phyloP scores from a whole-genome alignment of 2,329 filamentous ascomycete species.

The Seiridium unicorne region DNA sequence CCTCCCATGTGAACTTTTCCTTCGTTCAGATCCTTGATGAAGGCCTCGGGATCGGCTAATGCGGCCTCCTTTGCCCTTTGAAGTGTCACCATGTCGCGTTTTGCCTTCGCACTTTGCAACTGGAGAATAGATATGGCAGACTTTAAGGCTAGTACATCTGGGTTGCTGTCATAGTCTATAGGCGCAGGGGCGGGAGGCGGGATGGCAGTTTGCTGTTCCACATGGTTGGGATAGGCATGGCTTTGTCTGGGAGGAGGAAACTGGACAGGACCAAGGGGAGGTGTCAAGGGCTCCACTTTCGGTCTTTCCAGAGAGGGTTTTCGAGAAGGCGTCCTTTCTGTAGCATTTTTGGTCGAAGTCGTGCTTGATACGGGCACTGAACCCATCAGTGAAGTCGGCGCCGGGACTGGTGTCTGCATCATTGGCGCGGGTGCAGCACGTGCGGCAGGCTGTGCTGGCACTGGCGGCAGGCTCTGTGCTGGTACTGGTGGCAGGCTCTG shows the following conservation, averaged over 20 bases:
- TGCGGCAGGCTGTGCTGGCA: not conserved
- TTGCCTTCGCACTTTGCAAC: slow-evolving; percentile 76
- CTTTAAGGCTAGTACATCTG: slow-evolving; percentile 83
- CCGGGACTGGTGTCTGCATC: not conserved
- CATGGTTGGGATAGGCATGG: slow-evolving; percentile 22
- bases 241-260: slow-evolving; percentile 23
- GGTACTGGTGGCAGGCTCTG: not conserved
- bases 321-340: slow-evolving; percentile 15
- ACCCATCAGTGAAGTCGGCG: not conserved
- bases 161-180: slow-evolving; percentile 64
- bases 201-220: slow-evolving; percentile 11
- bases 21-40: slow-evolving; percentile 64
- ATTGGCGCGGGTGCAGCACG: not conserved
- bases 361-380: not conserved
- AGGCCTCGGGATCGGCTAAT: slow-evolving; percentile 67
- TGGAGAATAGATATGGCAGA: slow-evolving; percentile 85
- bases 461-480: not conserved
- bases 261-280: slow-evolving; percentile 40
- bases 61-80: slow-evolving; percentile 70
- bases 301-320: slow-evolving; percentile 46
- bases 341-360: not conserved
- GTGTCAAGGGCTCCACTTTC: slow-evolving; percentile 55
- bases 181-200: slow-evolving; percentile 47
- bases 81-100: slow-evolving; percentile 71
- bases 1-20: slow-evolving; percentile 53